These are phyloP conservation scores for Endothia cerciana DNA, from an alignment of 2,329 filamentous ascomycete genomes.

Conservation along the genomic window DNA sequence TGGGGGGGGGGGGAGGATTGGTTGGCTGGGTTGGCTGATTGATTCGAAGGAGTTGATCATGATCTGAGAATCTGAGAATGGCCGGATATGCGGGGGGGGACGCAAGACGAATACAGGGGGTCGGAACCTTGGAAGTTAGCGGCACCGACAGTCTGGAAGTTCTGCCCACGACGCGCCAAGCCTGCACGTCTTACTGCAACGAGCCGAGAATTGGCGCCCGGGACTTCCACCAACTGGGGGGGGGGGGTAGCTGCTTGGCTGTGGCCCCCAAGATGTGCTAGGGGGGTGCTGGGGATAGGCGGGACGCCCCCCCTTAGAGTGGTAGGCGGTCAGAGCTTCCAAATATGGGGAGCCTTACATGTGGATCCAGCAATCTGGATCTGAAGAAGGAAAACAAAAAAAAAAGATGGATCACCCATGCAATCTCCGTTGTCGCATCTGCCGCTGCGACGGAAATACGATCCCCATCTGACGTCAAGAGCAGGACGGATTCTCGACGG, in stretches of 20 bases:
- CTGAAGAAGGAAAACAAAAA: not conserved
- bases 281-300: not conserved
- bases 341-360: not conserved
- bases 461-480: not conserved
- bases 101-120: not conserved
- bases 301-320: not conserved
- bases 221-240: not conserved
- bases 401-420: no score
- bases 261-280: no score
- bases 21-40: no score
- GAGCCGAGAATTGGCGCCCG: not conserved
- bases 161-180: not conserved
- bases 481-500: no score
- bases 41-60: not conserved
- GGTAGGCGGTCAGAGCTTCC: not conserved
- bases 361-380: not conserved
- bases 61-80: not conserved
- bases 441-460: constrained; percentile 1
- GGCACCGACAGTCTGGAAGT: constrained; percentile 3
- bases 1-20: not conserved
- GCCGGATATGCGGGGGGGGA: not conserved
- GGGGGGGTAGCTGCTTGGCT: no score
- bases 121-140: not conserved
- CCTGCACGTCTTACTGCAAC: not conserved
- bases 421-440: not conserved